phyloP scores from a whole-genome alignment of 768 basidiomycete genomes.

The Hemileccinum rubropunctum region DNA sequence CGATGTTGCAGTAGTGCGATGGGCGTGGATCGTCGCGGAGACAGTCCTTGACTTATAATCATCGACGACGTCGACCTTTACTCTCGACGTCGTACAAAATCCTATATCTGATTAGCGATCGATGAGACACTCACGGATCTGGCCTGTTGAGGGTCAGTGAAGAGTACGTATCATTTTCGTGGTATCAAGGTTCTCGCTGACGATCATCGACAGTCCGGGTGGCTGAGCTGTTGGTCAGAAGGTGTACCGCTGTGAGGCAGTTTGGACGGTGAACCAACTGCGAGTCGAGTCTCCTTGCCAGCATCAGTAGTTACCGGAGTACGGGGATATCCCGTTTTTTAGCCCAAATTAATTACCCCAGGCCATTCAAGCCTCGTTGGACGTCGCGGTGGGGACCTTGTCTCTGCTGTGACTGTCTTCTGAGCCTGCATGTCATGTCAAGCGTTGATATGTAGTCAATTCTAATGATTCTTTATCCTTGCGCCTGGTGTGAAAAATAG shows the following conservation, averaged over 20 bases:
- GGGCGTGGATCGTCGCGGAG: constrained; percentile 15
- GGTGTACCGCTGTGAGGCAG: not conserved
- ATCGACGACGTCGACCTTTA: constrained; percentile 9
- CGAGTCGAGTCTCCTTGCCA: constrained; percentile 5
- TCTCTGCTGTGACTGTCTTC: constrained; percentile 4
- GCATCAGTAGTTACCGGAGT: constrained; percentile 19
- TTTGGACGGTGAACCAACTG: constrained; percentile 2
- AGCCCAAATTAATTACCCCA: constrained; percentile 37
- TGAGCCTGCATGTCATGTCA: constrained; percentile 36
- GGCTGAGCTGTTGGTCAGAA: constrained; percentile 7
- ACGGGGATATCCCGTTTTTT: constrained; percentile 27
- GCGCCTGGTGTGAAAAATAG: not conserved
- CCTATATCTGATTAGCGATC: constrained; percentile 10
- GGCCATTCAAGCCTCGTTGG: constrained; percentile 32
- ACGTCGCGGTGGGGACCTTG: constrained; percentile 3
- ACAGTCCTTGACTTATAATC: constrained; percentile 6
- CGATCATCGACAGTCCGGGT: constrained; percentile 7
- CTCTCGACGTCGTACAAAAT: constrained; percentile 6
- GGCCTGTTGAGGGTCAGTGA: constrained; percentile 21
- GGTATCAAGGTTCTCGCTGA: not conserved
- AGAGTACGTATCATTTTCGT: constrained; percentile 5
- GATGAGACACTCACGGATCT: constrained; percentile 19
- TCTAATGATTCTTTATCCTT: not conserved
- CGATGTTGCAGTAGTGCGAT: constrained; percentile 3
- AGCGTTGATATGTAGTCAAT: constrained; percentile 31